Evolutionary conservation across 2,329 filamentous ascomycete genomes (phyloP), one percentile per base, ranked within the genome.

Genomic region (Berkeleyomyces rouxiae): DNA sequence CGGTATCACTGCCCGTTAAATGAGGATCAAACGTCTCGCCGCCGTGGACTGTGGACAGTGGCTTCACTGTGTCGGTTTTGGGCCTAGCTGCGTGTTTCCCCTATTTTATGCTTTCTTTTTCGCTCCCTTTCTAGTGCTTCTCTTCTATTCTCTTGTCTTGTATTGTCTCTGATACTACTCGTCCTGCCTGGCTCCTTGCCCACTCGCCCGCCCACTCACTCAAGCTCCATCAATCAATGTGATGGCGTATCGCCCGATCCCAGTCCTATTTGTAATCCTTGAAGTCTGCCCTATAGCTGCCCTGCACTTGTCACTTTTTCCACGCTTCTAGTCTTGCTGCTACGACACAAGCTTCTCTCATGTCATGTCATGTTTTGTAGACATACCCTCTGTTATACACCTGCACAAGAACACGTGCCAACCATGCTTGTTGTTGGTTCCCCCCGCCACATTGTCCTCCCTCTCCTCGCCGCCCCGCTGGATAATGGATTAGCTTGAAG

Each of bases 11-110:
- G 9, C 33, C 51, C 51, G 33, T 55, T 55, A 37, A 39, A 55
- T 55, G 51, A 55, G 51, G 51, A 55, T 55, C 51, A 55, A 55
- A 55, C 51, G 51, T 55, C 51, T 55, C 51, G 51, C 51, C n/a
- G 51, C 9, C 16, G 51, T 36, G 51, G 23, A 55, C 51, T 39
- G 51, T 36, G 51, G 23, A 55, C 51, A 9, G 36, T 55, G 33
- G 23, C 16, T 37, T 37, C 51, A 37, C 33, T 55, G 51, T 55
- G 51, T 55, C 33, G 51, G 51, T 37, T 36, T 39, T 55, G 36
- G 51, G 51, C 13, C 31, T 55, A 23, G 23, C 23, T 2, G 51
- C 33, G 33, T 10, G 33, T 36, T 55, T 55, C 16, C 51, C 33
- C 51, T 36, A n/a, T 55, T 53, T 55, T 31, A 31, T 55, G 33